phyloP scores from a whole-genome alignment of 208 protist species.

The Borovskyia barvae region DNA sequence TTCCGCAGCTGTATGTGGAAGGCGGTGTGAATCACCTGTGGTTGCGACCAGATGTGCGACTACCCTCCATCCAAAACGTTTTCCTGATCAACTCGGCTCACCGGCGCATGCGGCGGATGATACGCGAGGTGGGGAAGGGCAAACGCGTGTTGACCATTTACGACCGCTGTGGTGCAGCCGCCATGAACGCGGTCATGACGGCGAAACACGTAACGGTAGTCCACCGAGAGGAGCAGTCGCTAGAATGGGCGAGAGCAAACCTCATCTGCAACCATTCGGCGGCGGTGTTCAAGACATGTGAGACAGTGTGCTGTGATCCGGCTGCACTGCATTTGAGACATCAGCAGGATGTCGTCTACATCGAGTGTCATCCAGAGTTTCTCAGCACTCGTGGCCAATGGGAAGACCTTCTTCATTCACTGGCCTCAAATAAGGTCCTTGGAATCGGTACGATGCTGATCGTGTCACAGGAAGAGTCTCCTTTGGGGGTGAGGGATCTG shows the following conservation, averaged over 20 bases:
- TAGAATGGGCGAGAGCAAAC: slow-evolving; percentile 64
- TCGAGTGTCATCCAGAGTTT: slow-evolving; percentile 56
- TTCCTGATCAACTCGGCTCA: slow-evolving; percentile 69
- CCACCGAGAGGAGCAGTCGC: slow-evolving; percentile 36
- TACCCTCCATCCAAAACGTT: slow-evolving; percentile 41
- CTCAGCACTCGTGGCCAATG: slow-evolving; percentile 65
- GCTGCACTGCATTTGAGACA: slow-evolving; percentile 32
- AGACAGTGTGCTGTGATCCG: slow-evolving; percentile 39
- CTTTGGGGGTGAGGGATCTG: slow-evolving; percentile 65
- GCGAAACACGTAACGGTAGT: slow-evolving; percentile 72
- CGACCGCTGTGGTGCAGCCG: slow-evolving; percentile 63
- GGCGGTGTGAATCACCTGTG: slow-evolving; percentile 72
- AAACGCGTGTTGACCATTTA: slow-evolving; percentile 78
- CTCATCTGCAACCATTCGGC: slow-evolving; percentile 70
- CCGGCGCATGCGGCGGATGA: slow-evolving; percentile 54
- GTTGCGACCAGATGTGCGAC: slow-evolving; percentile 37
- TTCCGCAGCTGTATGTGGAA: slow-evolving; percentile 62
- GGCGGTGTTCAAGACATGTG: slow-evolving; percentile 56
- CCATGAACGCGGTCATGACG: slow-evolving; percentile 78
- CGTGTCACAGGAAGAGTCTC: slow-evolving; percentile 62
- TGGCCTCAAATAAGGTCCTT: slow-evolving; percentile 47
- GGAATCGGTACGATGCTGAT: slow-evolving; percentile 63
- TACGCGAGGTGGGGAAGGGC: slow-evolving; percentile 61
- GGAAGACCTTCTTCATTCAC: slow-evolving; percentile 27
- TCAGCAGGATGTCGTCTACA: slow-evolving; percentile 65